Conservation (phyloP, 2,329 filamentous ascomycete genomes). For the Calonectria pseudoturangicola region DNA sequence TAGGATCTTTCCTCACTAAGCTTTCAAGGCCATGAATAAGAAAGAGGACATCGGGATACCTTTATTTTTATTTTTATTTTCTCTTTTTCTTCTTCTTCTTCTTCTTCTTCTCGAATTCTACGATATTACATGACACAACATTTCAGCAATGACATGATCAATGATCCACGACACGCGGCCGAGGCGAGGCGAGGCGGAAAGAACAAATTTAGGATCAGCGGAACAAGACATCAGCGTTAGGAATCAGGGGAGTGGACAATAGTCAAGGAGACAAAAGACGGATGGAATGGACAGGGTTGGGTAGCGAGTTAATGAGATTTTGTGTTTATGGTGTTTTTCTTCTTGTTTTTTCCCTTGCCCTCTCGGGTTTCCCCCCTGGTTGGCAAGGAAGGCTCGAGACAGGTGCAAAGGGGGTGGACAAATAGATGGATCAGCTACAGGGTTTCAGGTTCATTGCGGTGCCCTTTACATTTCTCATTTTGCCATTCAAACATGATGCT, state of each 20-base stretch:
- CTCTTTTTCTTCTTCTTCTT: not conserved
- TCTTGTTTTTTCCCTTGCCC: not conserved
- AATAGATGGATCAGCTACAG: slow-evolving; percentile 26
- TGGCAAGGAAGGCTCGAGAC: not conserved
- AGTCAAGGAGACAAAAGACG: not conserved
- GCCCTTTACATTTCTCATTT: slow-evolving; percentile 13
- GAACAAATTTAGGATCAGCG: not conserved
- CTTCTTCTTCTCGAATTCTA: slow-evolving; percentile 5
- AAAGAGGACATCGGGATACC: not conserved
- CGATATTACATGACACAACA: slow-evolving; percentile 24
- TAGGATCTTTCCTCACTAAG: slow-evolving; percentile 50
- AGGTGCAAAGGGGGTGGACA: slow-evolving; percentile 4
- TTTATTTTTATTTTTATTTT: not conserved
- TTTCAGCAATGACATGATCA: slow-evolving; percentile 20
- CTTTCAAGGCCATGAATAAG: not conserved
- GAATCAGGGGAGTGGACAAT: not conserved
- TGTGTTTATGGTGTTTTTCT: slow-evolving; percentile 20
- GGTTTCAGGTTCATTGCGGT: slow-evolving; percentile 21
- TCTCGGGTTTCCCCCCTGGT: not conserved
- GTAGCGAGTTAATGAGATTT: slow-evolving; percentile 24
- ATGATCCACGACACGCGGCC: slow-evolving; percentile 18
- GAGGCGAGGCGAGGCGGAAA: not conserved
- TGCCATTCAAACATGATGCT: slow-evolving; percentile 14
- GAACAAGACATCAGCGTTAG: slow-evolving; percentile 11
- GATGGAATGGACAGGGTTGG: slow-evolving; percentile 1